Evolutionary conservation across 2,329 filamentous ascomycete species (phyloP), one percentile per base, ranked within the genome.

Genomic region (Paracoccidioides lutzii): DNA sequence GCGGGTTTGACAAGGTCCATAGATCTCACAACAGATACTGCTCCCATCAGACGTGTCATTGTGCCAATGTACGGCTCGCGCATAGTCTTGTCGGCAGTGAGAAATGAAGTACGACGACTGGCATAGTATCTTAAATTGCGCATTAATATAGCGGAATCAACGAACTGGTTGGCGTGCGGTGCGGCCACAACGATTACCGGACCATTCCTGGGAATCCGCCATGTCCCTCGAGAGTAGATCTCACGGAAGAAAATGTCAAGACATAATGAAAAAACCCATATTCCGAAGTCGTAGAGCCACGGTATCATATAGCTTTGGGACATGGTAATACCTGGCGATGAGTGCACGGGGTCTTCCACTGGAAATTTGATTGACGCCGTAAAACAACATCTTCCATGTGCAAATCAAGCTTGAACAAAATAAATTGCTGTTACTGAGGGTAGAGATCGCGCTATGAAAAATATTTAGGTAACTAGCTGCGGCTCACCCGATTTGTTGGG

Each of bases 171-270:
- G 58, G 88, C 88, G 73, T 95, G 89, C 57, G 89, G 89, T 46
- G 88, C 89, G 43, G 87, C 89, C 62, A 95, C 89, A 67, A 95
- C 91, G 53, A 95, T 83, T 56, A 94, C 80, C 2, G 89, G 88
- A 0, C 88, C 88, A 56, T 80, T 78, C 63, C 83, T 81, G 41
- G 89, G 89, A 41, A 94, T 84, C 69, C 87, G 87, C 87, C 88
- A 95, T 57, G 88, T 84, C 59, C 87, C 87, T 59, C 89, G 80
- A 8, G 89, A 88, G 66, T 93, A 87, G 22, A 94, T 85, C 71
- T 94, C 88, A 62, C 89, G 84, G 76, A 94, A 94, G 80, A 95
- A 95, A 62, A 93, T 81, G 71, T 94, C 88, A 60, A 89, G 82
- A 53, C 93, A 75, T 60, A 93, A 54, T 4, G 67, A 65, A 46